Conservation (phyloP, 2,329 filamentous ascomycete genomes). For the Cladosporium phlei region DNA sequence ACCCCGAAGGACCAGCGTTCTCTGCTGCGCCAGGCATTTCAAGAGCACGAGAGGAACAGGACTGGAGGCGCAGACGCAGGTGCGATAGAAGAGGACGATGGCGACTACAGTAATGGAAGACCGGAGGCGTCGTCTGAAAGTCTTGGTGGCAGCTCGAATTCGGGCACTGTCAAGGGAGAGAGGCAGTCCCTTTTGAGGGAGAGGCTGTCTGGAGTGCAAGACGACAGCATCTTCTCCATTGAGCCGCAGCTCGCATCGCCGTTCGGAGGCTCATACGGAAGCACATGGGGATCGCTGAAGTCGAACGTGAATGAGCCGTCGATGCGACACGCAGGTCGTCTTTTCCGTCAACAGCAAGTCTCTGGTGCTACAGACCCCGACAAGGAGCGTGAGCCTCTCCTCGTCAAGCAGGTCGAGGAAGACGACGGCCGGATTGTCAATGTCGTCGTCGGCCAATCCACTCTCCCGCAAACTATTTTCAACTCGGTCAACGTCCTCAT, state of each 20-base stretch:
- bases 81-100: constrained; percentile 25
- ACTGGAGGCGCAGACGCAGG: constrained; percentile 21
- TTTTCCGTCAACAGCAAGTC: constrained; percentile 46
- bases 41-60: constrained; percentile 24
- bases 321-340: constrained; percentile 51
- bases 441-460: constrained; percentile 88
- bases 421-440: constrained; percentile 77
- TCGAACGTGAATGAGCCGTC: constrained; percentile 54
- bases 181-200: constrained; percentile 23
- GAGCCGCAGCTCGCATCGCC: constrained; percentile 59
- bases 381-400: constrained; percentile 60
- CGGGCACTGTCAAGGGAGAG: constrained; percentile 9
- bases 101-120: constrained; percentile 20
- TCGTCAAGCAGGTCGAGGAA: constrained; percentile 86
- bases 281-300: constrained; percentile 56
- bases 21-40: constrained; percentile 39
- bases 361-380: constrained; percentile 39
- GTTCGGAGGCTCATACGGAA: constrained; percentile 67
- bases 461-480: constrained; percentile 89
- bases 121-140: background rate
- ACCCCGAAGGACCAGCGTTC: constrained; percentile 38
- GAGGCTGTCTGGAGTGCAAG: constrained; percentile 27
- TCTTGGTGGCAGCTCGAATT: background rate
- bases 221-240: constrained; percentile 45
- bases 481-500: constrained; percentile 94